Base-by-base conservation (phyloP, 2,329 filamentous ascomycete genomes). In the Pseudogymnoascus sp. region DNA sequence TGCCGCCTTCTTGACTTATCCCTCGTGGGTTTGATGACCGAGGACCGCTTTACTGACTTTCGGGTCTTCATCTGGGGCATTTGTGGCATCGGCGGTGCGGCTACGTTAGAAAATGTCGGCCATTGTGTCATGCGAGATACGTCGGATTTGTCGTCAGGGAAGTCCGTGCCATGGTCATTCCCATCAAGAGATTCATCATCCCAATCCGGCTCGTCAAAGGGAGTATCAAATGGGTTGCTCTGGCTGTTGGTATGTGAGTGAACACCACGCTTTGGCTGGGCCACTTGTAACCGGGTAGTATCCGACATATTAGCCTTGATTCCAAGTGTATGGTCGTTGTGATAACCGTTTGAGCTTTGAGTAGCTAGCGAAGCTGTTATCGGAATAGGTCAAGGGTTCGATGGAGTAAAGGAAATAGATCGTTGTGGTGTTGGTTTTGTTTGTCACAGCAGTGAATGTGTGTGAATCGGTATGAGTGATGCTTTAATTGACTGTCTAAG, bases 1-100 rank as follows among this genome's bases (percentile, higher is more conserved):
- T 87, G 83, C 58, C 83, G 77, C 28, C 79, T 78, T 59, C 79
- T 79, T 3, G 84, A 88, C 68, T 79, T 85, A 19, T 73, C 69
- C 59, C 74, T 69, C 18, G 69, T 70, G 10, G 72, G 67, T 61
- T 72, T 74, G 28, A 71, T 67, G 2, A 71, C 67, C 5, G 70
- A 71, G 45, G 67, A 66, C 59, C 63, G 65, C 61, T 39, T 62
- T 18, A 56, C 23, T 30, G 60, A 55, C 21, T 56, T 35, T 5
- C 35, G 38, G 33, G 21, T 59, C 48, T 60, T 58, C 52, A 65
- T 66, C 12, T 66, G 63, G 12, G 60, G 19, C 26, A 63, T 67
- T 33, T 65, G 59, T 26, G 62, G 66, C 23, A 33, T 61, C 13
- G 48, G 58, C 7, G 65, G 63, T 19, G 59, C 19, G 26, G 62